Evolutionary conservation across 2,329 filamentous ascomycete species (phyloP).

Genomic region (Venturia asperata): DNA sequence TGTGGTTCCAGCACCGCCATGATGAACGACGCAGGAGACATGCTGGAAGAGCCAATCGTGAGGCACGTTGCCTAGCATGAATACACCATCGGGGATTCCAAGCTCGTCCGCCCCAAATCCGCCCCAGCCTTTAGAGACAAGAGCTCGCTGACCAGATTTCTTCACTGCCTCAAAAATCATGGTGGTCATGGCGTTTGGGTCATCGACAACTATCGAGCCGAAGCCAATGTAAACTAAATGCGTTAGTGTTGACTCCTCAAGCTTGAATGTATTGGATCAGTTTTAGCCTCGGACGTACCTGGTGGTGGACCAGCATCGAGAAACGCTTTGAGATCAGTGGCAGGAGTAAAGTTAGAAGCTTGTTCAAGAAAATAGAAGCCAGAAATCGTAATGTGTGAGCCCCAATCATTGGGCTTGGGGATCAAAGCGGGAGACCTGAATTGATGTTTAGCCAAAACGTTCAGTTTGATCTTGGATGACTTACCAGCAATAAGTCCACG

Average conservation of each 20-base stretch:
- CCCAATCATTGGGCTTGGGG: conserved; percentile 26
- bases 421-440: conserved; percentile 21
- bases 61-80: conserved; percentile 77
- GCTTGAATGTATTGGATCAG: neutral
- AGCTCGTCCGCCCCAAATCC: conserved; percentile 56
- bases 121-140: conserved; percentile 86
- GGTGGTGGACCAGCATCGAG: conserved; percentile 30
- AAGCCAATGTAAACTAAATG: conserved; percentile 36
- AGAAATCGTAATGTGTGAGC: conserved; percentile 34
- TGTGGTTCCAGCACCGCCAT: conserved; percentile 82
- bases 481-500: conserved; percentile 22
- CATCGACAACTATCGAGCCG: conserved; percentile 38
- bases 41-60: conserved; percentile 85
- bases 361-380: conserved; percentile 37
- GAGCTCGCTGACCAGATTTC: conserved; percentile 61
- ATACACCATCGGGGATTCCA: conserved; percentile 62
- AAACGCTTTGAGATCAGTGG: conserved; percentile 34
- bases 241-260: neutral
- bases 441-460: neutral
- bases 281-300: conserved; percentile 17
- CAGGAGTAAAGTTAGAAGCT: conserved; percentile 35
- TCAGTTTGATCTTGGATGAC: neutral
- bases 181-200: conserved; percentile 37
- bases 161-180: conserved; percentile 38
- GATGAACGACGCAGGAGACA: conserved; percentile 77